Evolutionary conservation across 2,329 filamentous ascomycete species (phyloP).

Genomic region (Pyrenophora tritici-repentis): DNA sequence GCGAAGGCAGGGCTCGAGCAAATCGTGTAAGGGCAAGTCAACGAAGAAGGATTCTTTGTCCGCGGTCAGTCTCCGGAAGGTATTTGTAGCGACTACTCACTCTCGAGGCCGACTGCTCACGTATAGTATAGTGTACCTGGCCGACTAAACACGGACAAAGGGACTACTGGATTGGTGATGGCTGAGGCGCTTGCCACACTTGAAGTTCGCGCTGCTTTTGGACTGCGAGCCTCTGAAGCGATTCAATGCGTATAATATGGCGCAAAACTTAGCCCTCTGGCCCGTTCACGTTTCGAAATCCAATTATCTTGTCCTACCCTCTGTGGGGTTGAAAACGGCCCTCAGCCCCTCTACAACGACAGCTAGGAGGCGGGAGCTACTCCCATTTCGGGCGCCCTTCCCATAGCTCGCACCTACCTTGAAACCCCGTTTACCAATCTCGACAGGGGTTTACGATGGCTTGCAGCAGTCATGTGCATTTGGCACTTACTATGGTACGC

Average conservation of each 20-base stretch:
- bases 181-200: conserved; percentile 41
- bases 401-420: conserved; percentile 13
- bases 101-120: conserved; percentile 44
- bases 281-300: conserved; percentile 31
- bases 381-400: conserved; percentile 30
- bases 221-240: conserved; percentile 22
- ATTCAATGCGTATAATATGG: conserved; percentile 29
- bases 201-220: conserved; percentile 44
- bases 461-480: conserved; percentile 35
- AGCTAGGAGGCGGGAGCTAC: conserved; percentile 30
- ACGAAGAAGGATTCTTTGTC: conserved; percentile 46
- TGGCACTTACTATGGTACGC: conserved; percentile 22
- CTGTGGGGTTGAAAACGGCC: conserved; percentile 40
- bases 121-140: conserved; percentile 38
- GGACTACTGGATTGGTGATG: conserved; percentile 45
- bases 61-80: conserved; percentile 37
- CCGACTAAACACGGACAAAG: conserved; percentile 50
- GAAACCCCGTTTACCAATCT: conserved; percentile 23
- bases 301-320: conserved; percentile 32
- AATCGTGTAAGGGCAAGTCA: conserved; percentile 39
- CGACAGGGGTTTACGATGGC: conserved; percentile 27
- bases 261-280: conserved; percentile 25
- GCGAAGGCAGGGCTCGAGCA: conserved; percentile 32
- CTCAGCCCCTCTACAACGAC: conserved; percentile 29
- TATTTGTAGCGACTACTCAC: conserved; percentile 48